Conservation (phyloP, 73 alveolate genomes). For the Paraurostyla sp. region DNA sequence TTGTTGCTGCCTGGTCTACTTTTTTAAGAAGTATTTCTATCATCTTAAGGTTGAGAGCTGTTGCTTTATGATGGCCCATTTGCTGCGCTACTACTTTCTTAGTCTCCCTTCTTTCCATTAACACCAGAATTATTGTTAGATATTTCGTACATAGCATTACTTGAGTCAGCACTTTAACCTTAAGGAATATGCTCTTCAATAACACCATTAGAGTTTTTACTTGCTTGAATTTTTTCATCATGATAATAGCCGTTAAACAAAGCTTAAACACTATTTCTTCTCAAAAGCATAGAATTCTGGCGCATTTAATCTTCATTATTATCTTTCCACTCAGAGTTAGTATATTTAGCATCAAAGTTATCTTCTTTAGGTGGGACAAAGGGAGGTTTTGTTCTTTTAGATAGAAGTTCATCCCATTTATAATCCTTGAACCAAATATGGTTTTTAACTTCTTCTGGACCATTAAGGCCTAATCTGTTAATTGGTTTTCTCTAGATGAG, state of each 20-base stretch:
- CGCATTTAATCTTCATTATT: constrained; percentile 63
- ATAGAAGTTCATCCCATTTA: constrained; percentile 65
- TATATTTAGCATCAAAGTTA: constrained; percentile 86
- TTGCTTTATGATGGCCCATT: too few species aligned
- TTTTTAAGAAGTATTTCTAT: neutral
- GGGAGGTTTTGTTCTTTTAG: constrained; percentile 73
- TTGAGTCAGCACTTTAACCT: constrained; percentile 22
- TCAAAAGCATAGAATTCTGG: constrained; percentile 32
- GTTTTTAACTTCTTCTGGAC: constrained; percentile 75
- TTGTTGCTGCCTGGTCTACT: neutral
- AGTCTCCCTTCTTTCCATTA: constrained; percentile 1
- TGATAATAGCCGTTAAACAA: constrained; percentile 57
- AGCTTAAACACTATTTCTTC: constrained; percentile 63
- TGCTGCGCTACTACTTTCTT: too few species aligned
- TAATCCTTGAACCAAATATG: constrained; percentile 79
- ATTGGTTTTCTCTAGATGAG: constrained; percentile 81
- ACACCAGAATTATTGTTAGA: neutral
- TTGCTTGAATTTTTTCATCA: constrained; percentile 32
- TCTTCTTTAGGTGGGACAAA: constrained; percentile 82
- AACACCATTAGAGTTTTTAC: neutral
- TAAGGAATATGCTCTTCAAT: constrained; percentile 48
- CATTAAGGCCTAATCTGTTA: constrained; percentile 72
- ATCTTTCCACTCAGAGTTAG: constrained; percentile 76
- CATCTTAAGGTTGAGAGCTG: neutral
- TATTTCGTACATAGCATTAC: neutral